phyloP scores from a whole-genome alignment of 345 rosid genomes.

The Sonneratia alba region DNA sequence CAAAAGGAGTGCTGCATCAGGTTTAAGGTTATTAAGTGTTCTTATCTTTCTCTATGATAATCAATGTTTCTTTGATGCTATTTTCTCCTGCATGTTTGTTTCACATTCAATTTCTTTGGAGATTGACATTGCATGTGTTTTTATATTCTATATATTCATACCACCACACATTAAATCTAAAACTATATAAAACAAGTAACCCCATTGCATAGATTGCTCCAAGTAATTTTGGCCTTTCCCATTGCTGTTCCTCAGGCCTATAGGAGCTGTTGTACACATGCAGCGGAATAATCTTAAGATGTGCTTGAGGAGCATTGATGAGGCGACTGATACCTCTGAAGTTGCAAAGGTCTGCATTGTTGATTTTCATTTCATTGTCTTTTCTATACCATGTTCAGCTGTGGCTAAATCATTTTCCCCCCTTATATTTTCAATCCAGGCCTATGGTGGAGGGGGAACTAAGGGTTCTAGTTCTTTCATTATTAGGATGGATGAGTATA shows the following conservation, averaged over 20 bases:
- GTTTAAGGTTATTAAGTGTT: slow-evolving; percentile 45
- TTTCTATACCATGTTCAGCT: slow-evolving; percentile 1
- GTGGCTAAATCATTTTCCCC: not conserved
- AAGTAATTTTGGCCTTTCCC: not conserved
- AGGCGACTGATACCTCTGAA: slow-evolving; percentile 58
- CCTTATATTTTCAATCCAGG: slow-evolving; percentile 31
- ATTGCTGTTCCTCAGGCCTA: slow-evolving; percentile 43
- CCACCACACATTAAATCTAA: not conserved
- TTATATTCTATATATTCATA: not conserved
- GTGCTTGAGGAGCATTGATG: slow-evolving; percentile 70
- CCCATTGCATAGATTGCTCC: not conserved
- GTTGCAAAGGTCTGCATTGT: slow-evolving; percentile 56
- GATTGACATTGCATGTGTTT: not conserved
- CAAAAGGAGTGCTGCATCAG: slow-evolving; percentile 57
- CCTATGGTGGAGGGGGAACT: slow-evolving; percentile 83
- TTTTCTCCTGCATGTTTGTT: not conserved
- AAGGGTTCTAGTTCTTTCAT: slow-evolving; percentile 68
- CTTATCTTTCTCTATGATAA: not conserved
- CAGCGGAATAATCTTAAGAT: slow-evolving; percentile 72
- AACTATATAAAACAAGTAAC: not conserved
- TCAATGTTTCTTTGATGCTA: not conserved
- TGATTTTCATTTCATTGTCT: not conserved
- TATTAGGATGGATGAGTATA: slow-evolving; percentile 84
- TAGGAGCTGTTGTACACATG: slow-evolving; percentile 69
- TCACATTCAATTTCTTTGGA: not conserved